Evolutionary conservation across 192 early-diverging fungal genomes (phyloP).

Genomic region (Chytriomyces sp.): DNA sequence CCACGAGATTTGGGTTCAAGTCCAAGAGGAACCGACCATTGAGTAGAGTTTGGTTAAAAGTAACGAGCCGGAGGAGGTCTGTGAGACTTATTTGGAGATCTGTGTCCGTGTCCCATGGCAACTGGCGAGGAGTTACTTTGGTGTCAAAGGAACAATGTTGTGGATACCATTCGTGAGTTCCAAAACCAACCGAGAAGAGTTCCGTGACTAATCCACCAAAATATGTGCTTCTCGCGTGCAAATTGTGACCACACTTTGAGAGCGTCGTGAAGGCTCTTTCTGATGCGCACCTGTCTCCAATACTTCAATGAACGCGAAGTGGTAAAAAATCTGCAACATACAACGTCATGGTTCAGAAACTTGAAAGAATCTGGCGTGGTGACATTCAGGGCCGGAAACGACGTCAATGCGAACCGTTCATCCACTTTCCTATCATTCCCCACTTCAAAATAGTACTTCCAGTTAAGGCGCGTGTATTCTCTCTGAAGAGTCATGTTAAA

Average conservation of each 20-base stretch:
- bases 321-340: no score
- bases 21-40: conserved; percentile 16
- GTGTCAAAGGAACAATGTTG: no score
- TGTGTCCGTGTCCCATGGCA: conserved; percentile 48
- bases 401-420: background rate
- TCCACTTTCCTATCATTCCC: conserved; percentile 12
- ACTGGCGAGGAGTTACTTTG: no score
- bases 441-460: conserved; percentile 22
- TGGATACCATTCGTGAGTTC: conserved; percentile 25
- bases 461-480: background rate
- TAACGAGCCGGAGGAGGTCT: background rate
- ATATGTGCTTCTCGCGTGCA: conserved; percentile 29
- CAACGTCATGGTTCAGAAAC: no score
- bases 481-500: background rate
- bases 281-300: background rate
- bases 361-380: background rate
- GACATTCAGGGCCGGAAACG: background rate
- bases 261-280: background rate
- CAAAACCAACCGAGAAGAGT: conserved; percentile 49
- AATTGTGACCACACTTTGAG: conserved; percentile 29
- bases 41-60: conserved; percentile 17
- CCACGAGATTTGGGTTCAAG: background rate
- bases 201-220: conserved; percentile 46
- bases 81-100: conserved; percentile 10
- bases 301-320: no score